Evolutionary conservation across 1,284 basidiomycete genomes (phyloP), one percentile per base, ranked within the genome.

Genomic region (Termitomyces sp.): DNA sequence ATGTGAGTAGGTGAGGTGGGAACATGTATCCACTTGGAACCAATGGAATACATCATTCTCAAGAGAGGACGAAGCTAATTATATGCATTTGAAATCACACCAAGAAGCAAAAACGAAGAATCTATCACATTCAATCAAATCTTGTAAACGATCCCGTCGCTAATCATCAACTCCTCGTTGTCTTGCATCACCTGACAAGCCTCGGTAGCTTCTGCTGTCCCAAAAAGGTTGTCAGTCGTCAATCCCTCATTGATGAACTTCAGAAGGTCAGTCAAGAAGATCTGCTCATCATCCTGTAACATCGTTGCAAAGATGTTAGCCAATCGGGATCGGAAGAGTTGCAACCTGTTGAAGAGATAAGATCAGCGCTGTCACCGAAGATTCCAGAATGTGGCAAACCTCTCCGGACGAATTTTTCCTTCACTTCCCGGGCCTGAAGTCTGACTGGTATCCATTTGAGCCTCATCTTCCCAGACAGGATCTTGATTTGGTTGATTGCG

Each of bases 151-250:
- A 88, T 82, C 26, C 85, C 89, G 41, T 90, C 90, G 56, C 85
- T 86, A 62, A 93, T 80, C 92, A 98, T 94, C 62, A 98, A 75
- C 70, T 95, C 88, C 64, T 94, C 90, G 24, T 79, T 79, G 41
- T 90, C 85, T 50, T 84, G 79, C 95, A 98, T 98, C 45, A 75
- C 72, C 59, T 84, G 76, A 55, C 90, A 87, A 43, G 88, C 87
- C 55, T 78, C 76, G 19, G 80, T 84, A 6, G 90, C 95, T 70
- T 98, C 95, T 21, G 78, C 78, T 0, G 84, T 86, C 8, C 88
- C 86, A 67, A 94, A 98, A 45, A 94, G 73, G 19, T 80, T 77
- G 38, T 82, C 80, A 1, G 82, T 81, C 15, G 79, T 66, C 46
- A 96, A 70, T 13, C 89, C 92, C 59, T 85, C 79, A 66, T 99